Evolutionary conservation across 192 early-diverging fungal genomes (phyloP).

Genomic region (Rhizoclosmatium sp.): DNA sequence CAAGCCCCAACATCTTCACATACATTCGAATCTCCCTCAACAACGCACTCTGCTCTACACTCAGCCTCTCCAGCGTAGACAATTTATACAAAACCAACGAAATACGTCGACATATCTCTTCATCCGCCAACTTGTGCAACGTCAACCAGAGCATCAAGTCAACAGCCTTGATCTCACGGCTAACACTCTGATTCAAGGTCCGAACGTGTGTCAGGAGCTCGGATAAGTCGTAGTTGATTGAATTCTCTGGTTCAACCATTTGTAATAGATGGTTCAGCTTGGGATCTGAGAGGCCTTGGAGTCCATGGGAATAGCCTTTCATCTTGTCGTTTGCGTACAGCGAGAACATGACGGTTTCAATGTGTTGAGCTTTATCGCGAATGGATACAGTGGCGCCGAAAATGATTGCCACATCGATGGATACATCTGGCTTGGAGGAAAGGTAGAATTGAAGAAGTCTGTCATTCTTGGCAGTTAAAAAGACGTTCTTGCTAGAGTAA

Average conservation of each 20-base stretch:
- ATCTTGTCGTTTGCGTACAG: not conserved
- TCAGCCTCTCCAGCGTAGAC: not conserved
- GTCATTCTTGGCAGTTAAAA: not conserved
- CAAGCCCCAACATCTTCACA: not conserved
- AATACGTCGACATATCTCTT: slow-evolving; percentile 25
- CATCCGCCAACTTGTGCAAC: not conserved
- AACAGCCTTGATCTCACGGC: not conserved
- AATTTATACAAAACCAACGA: slow-evolving; percentile 13
- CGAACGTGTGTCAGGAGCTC: not conserved
- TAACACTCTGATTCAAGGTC: not conserved
- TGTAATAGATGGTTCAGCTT: not conserved
- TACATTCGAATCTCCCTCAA: not conserved
- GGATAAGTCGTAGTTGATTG: not conserved
- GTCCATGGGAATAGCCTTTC: not conserved
- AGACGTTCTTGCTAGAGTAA: not conserved
- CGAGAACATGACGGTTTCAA: not conserved
- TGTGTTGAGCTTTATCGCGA: not conserved
- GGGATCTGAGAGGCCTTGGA: not conserved
- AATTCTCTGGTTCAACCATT: not conserved
- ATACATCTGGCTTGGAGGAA: not conserved
- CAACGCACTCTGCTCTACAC: not conserved
- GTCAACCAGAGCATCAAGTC: slow-evolving; percentile 8
- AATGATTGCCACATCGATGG: not conserved
- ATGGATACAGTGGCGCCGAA: not conserved
- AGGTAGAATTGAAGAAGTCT: not conserved